A percentile compares a stretch with the other conserved stretches of the same genome.
These are phyloP conservation scores for Aspergillus versicolor DNA, from an alignment of 2,329 filamentous ascomycete species.

Conservation along the genomic window DNA sequence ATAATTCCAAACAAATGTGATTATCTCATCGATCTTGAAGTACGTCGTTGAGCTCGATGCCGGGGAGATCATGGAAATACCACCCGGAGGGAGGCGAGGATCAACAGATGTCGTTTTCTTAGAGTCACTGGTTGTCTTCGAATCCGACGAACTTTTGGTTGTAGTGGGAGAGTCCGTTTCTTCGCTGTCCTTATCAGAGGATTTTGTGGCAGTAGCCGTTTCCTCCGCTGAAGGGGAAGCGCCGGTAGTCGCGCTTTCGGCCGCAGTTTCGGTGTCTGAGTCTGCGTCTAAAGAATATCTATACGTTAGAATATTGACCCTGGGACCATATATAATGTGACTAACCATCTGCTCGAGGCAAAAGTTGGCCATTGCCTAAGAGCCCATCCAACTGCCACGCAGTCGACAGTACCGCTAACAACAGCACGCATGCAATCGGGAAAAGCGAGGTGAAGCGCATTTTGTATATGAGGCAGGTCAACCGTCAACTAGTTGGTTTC, in stretches of 20 bases:
- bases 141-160: slow-evolving; percentile 9
- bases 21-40: slow-evolving; percentile 63
- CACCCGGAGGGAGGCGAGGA: slow-evolving; percentile 56
- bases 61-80: slow-evolving; percentile 63
- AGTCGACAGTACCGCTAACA: slow-evolving; percentile 31
- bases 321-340: not conserved
- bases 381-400: slow-evolving; percentile 29
- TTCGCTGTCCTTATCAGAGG: slow-evolving; percentile 10
- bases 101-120: slow-evolving; percentile 48
- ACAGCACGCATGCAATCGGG: slow-evolving; percentile 33
- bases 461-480: slow-evolving; percentile 13
- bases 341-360: slow-evolving; percentile 28
- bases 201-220: slow-evolving; percentile 19
- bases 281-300: not conserved
- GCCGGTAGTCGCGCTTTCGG: slow-evolving; percentile 22
- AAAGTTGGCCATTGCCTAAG: slow-evolving; percentile 20
- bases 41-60: slow-evolving; percentile 52
- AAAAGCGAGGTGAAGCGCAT: slow-evolving; percentile 35
- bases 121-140: slow-evolving; percentile 16
- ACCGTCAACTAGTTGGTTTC: not conserved
- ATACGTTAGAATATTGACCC: not conserved
- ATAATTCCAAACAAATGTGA: slow-evolving; percentile 70
- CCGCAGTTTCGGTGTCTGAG: slow-evolving; percentile 18
- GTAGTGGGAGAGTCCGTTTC: not conserved
- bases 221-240: slow-evolving; percentile 13